Percentiles rank a stretch among this genome's conserved stretches.
Conservation (phyloP, 768 basidiomycete genomes). For the Gelatoporia subvermispora region DNA sequence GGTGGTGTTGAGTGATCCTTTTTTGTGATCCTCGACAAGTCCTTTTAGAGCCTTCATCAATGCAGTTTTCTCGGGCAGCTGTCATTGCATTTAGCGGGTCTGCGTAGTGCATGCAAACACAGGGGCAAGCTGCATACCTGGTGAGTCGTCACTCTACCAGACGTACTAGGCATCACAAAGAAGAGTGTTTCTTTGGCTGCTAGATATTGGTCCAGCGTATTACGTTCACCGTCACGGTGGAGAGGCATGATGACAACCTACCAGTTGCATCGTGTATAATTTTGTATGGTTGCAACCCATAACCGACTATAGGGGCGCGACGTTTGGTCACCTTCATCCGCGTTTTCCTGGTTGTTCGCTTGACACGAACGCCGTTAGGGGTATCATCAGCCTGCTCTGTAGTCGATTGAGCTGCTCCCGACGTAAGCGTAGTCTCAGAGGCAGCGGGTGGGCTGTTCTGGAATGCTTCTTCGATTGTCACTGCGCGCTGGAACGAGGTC, state of each 20-base stretch:
- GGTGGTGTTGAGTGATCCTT: slow-evolving; percentile 6
- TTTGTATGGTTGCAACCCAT: slow-evolving; percentile 49
- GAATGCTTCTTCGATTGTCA: slow-evolving; percentile 11
- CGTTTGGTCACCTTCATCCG: not conserved
- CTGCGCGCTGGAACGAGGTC: slow-evolving; percentile 30
- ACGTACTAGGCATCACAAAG: slow-evolving; percentile 74
- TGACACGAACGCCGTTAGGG: not conserved
- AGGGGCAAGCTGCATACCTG: slow-evolving; percentile 44
- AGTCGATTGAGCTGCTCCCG: not conserved
- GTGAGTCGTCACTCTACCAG: slow-evolving; percentile 66
- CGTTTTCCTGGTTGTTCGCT: not conserved
- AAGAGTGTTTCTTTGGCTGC: slow-evolving; percentile 54
- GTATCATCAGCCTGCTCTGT: not conserved
- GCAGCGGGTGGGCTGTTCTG: slow-evolving; percentile 18
- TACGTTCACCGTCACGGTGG: too few relatives aligned
- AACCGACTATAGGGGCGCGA: slow-evolving; percentile 12
- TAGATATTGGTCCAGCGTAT: not conserved
- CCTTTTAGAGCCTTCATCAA: slow-evolving; percentile 33
- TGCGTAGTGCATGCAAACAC: not conserved
- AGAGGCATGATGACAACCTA: too few relatives aligned
- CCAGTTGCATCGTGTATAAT: slow-evolving; percentile 30
- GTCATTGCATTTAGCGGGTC: not conserved
- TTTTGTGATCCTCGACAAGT: slow-evolving; percentile 26
- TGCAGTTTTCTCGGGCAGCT: slow-evolving; percentile 43
- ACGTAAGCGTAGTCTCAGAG: not conserved